These are phyloP conservation scores for Metschnikowia chrysomelidarum DNA, from an alignment of 805 yeast genomes.

Conservation along the genomic window DNA sequence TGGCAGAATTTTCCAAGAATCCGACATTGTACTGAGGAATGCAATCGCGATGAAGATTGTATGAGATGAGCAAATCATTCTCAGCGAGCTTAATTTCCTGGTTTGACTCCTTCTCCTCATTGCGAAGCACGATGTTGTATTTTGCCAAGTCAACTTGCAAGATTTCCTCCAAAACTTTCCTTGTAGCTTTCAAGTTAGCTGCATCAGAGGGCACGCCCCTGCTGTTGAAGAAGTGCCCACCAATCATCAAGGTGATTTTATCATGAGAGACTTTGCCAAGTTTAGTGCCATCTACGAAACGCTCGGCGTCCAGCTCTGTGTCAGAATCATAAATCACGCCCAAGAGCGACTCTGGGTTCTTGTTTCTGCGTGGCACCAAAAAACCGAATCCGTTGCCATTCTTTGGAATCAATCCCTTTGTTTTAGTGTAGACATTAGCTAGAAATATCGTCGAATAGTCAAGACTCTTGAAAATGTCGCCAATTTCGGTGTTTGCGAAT, in stretches of 20 bases:
- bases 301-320: slow-evolving; percentile 52
- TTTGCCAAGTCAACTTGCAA: slow-evolving; percentile 24
- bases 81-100: slow-evolving; percentile 17
- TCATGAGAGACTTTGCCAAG: slow-evolving; percentile 42
- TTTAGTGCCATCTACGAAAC: slow-evolving; percentile 17
- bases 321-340: slow-evolving; percentile 94
- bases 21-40: slow-evolving; percentile 83
- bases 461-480: slow-evolving; percentile 22
- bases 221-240: slow-evolving; percentile 60
- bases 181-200: slow-evolving; percentile 26
- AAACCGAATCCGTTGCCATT: slow-evolving; percentile 77
- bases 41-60: slow-evolving; percentile 44
- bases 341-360: slow-evolving; percentile 55
- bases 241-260: slow-evolving; percentile 85
- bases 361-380: slow-evolving; percentile 60
- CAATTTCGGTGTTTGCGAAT: slow-evolving; percentile 7
- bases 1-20: slow-evolving; percentile 44
- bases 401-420: slow-evolving; percentile 34
- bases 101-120: slow-evolving; percentile 21
- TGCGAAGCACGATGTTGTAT: slow-evolving; percentile 25
- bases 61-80: slow-evolving; percentile 32
- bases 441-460: slow-evolving; percentile 55
- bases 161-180: slow-evolving; percentile 24
- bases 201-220: slow-evolving; percentile 30
- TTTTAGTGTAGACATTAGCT: slow-evolving; percentile 59